phyloP scores from a whole-genome alignment of 805 yeast genomes.

The Kurtzmaniella fragi region DNA sequence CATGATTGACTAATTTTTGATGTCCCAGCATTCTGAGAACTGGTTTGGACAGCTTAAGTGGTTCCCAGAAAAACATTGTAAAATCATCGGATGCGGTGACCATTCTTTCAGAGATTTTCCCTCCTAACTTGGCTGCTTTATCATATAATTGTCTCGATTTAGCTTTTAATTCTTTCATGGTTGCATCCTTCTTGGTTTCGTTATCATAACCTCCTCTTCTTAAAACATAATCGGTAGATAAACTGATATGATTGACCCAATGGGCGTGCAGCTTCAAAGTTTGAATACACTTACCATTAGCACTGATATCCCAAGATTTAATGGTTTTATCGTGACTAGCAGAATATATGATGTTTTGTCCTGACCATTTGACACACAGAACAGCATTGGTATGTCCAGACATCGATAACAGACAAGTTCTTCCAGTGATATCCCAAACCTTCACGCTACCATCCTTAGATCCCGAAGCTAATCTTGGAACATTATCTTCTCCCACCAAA shows the following conservation, averaged over 20 bases:
- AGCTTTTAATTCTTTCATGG: constrained; percentile 26
- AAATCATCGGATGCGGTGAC: constrained; percentile 97
- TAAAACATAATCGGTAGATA: constrained; percentile 85
- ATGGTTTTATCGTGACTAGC: constrained; percentile 94
- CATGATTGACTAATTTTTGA: constrained; percentile 94
- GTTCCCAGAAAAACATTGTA: constrained; percentile 98
- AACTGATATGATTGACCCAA: constrained; percentile 93
- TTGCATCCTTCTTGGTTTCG: constrained; percentile 17
- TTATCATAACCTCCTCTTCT: constrained; percentile 89
- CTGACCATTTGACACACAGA: constrained; percentile 97
- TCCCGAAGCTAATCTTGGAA: constrained; percentile 73
- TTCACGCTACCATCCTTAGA: constrained; percentile 89
- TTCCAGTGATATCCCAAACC: constrained; percentile 79
- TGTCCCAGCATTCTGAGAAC: constrained; percentile 95
- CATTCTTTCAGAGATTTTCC: constrained; percentile 61
- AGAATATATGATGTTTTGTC: constrained; percentile 75
- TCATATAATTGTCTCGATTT: constrained; percentile 60
- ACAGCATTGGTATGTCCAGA: constrained; percentile 88
- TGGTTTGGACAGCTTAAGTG: constrained; percentile 74
- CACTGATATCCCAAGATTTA: constrained; percentile 80
- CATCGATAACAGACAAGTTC: constrained; percentile 64
- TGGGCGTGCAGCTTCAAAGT: constrained; percentile 88
- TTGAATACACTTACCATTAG: constrained; percentile 70
- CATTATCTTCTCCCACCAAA: constrained; percentile 57
- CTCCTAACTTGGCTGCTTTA: constrained; percentile 56